Percentiles rank a stretch among this genome's conserved stretches.
Evolutionary conservation across 148 eudicot species (phyloP).

Genomic region (Salicornia ramosissima): DNA sequence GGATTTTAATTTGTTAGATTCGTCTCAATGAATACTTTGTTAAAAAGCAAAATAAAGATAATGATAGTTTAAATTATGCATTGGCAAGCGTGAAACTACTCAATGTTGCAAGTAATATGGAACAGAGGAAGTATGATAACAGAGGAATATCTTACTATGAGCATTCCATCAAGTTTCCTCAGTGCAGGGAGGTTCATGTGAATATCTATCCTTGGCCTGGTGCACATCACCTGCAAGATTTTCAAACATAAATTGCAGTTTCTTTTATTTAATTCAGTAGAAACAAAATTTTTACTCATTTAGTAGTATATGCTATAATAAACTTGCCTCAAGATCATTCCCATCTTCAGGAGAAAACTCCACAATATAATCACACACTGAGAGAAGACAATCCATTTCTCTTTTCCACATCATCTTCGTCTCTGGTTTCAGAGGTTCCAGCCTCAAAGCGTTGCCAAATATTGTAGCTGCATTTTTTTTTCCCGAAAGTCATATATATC

Average conservation of each 20-base stretch:
- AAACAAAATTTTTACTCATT: too few species aligned
- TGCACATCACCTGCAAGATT: constrained; percentile 53
- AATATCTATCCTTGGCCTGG: constrained; percentile 69
- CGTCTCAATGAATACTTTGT: neutral
- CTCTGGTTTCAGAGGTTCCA: constrained; percentile 85
- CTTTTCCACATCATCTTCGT: constrained; percentile 88
- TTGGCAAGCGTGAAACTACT: too few species aligned
- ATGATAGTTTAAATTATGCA: too few species aligned
- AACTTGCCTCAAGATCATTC: constrained; percentile 51
- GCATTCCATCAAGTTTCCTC: constrained; percentile 81
- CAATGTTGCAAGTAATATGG: too few species aligned
- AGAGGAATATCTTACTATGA: constrained; percentile 49
- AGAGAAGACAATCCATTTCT: constrained; percentile 89
- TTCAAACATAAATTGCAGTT: neutral
- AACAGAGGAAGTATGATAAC: too few species aligned
- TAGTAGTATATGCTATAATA: neutral
- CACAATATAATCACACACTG: constrained; percentile 85
- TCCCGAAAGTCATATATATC: neutral
- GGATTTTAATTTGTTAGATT: too few species aligned
- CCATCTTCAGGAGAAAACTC: constrained; percentile 56
- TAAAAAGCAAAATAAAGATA: too few species aligned
- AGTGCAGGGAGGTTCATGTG: constrained; percentile 84
- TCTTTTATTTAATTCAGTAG: neutral
- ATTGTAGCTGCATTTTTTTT: constrained; percentile 59
- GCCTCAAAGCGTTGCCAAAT: constrained; percentile 71